A percentile compares a stretch with the other conserved stretches of the same genome.
Conservation (phyloP, 495 filamentous ascomycete species). For the Penicilliopsis zonata region DNA sequence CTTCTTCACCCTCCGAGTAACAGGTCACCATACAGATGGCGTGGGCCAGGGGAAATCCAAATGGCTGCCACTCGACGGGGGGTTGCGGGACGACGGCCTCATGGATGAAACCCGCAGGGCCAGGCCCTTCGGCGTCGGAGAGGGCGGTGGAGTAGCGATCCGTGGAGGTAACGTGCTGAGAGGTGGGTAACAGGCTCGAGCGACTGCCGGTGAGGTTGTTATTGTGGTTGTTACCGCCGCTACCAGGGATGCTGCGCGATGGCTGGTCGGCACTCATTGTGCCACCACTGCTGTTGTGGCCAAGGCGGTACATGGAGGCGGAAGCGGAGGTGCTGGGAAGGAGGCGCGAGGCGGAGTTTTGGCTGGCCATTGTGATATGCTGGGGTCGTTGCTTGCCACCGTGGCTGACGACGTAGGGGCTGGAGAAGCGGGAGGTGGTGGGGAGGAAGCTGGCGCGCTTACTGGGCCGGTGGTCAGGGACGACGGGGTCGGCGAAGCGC, state of each 20-base stretch:
- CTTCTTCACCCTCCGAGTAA: conserved; percentile 92
- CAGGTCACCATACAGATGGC: conserved; percentile 90
- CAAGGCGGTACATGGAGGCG: conserved; percentile 54
- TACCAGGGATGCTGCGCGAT: too few relatives aligned
- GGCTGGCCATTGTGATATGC: conserved; percentile 93
- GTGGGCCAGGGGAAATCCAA: conserved; percentile 90
- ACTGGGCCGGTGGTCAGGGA: conserved; percentile 54
- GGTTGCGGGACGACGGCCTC: conserved; percentile 94
- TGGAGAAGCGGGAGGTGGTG: conserved; percentile 87
- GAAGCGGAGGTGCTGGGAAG: conserved; percentile 47
- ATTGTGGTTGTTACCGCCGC: too few relatives aligned
- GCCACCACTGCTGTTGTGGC: conserved; percentile 54
- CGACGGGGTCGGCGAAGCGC: conserved; percentile 56
- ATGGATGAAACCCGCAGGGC: conserved; percentile 90
- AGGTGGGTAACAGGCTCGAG: conserved; percentile 34
- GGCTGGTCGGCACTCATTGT: conserved; percentile 34
- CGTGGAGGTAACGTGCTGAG: too few relatives aligned
- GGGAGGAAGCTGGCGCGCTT: conserved; percentile 75
- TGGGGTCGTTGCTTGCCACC: conserved; percentile 36
- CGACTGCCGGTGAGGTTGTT: conserved; percentile 31
- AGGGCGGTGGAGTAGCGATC: conserved; percentile 40
- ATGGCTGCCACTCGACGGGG: conserved; percentile 93
- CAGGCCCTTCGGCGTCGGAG: conserved; percentile 56
- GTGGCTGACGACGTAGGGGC: conserved; percentile 68
- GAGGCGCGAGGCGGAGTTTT: conserved; percentile 66